Conservation (phyloP, 345 rosid genomes). For the Moricandia arvensis region DNA sequence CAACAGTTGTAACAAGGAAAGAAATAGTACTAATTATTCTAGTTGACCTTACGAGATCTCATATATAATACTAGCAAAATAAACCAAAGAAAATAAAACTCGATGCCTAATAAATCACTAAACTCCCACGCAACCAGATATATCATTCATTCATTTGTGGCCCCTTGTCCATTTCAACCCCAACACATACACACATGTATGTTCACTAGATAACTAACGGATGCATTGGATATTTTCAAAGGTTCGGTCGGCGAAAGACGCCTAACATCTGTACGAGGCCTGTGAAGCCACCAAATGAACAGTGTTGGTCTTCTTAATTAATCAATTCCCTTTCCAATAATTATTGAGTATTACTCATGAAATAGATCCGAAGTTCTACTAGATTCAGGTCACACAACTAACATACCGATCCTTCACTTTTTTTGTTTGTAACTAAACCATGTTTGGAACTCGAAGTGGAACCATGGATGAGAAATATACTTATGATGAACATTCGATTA, state of each 20-base stretch:
- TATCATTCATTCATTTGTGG: too few species aligned
- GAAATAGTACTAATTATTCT: too few species aligned
- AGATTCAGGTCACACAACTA: neutral
- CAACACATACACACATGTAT: too few species aligned
- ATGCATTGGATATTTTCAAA: constrained; percentile 78
- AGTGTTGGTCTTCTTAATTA: constrained; percentile 63
- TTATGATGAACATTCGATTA: neutral
- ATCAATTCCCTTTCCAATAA: constrained; percentile 42
- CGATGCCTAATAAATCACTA: too few species aligned
- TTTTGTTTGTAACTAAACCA: neutral
- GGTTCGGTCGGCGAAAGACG: constrained; percentile 70
- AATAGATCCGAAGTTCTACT: neutral
- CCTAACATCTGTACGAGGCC: constrained; percentile 71
- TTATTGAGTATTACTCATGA: neutral
- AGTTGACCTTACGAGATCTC: too few species aligned
- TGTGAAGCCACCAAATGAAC: constrained; percentile 56
- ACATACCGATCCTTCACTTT: too few species aligned
- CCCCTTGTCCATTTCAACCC: too few species aligned
- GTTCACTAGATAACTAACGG: constrained; percentile 40
- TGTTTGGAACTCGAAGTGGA: neutral
- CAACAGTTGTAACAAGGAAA: too few species aligned
- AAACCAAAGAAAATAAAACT: too few species aligned
- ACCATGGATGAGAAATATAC: neutral
- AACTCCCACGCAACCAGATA: too few species aligned
- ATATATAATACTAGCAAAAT: too few species aligned